phyloP scores from a whole-genome alignment of 139 green algal species.

The Chlorella ohadii region DNA sequence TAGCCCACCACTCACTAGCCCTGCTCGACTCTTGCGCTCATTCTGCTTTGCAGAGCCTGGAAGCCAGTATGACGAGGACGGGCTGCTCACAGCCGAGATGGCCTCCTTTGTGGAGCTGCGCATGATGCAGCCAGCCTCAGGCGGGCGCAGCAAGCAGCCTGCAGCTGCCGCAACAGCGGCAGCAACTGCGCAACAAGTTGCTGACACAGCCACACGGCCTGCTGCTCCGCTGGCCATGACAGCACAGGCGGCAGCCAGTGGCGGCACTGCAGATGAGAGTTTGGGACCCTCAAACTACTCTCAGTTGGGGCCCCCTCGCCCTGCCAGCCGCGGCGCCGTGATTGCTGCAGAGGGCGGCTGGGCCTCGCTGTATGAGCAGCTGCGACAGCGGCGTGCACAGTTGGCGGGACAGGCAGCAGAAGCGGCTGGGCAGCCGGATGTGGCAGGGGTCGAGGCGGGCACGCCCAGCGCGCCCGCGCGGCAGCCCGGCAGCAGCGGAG shows the following conservation, averaged over 20 bases:
- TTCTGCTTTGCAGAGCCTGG: constrained; percentile 11
- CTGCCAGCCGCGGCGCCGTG: background rate
- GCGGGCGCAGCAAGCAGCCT: background rate
- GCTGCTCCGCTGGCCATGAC: background rate
- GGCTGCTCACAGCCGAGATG: constrained; percentile 28
- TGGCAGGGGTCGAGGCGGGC: background rate
- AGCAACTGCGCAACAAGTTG: no score
- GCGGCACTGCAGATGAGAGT: background rate
- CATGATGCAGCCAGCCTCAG: background rate
- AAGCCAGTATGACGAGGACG: constrained; percentile 41
- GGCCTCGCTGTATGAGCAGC: constrained; percentile 35
- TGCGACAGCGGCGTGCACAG: constrained; percentile 32
- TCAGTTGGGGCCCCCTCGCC: constrained; percentile 24
- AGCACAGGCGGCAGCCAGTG: background rate
- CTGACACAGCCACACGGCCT: background rate
- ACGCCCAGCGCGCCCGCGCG: background rate
- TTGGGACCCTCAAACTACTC: constrained; percentile 34
- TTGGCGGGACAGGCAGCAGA: constrained; percentile 8
- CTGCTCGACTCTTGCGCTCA: background rate
- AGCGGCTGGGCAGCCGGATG: background rate
- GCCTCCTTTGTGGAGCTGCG: constrained; percentile 41
- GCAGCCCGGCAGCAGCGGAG: background rate
- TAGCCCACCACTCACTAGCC: no score
- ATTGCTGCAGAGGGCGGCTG: constrained; percentile 23
- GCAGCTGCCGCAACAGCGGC: background rate